Conservation (phyloP, 2,329 filamentous ascomycete genomes). For the Penicillium capsulatum region DNA sequence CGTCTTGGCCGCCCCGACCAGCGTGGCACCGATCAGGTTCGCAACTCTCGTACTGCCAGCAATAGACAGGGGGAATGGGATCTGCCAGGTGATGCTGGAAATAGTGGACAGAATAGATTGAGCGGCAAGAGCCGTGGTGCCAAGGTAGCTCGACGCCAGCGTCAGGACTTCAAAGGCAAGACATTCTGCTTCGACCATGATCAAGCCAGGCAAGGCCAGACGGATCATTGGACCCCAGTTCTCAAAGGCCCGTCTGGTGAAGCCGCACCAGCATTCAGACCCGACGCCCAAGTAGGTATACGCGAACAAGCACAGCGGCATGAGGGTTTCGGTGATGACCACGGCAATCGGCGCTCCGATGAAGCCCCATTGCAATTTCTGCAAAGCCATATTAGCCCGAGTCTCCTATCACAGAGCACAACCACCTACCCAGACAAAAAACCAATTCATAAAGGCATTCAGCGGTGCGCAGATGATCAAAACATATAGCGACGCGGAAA, state of each 20-base stretch:
- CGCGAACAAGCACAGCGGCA: slow-evolving; percentile 66
- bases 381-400: not conserved
- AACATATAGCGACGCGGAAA: slow-evolving; percentile 76
- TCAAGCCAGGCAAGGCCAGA: slow-evolving; percentile 79
- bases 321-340: slow-evolving; percentile 67
- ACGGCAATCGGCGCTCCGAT: slow-evolving; percentile 77
- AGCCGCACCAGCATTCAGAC: slow-evolving; percentile 74
- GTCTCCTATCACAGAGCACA: not conserved
- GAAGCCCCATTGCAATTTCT: slow-evolving; percentile 61
- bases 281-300: slow-evolving; percentile 71
- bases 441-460: slow-evolving; percentile 75
- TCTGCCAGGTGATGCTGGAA: slow-evolving; percentile 76
- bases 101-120: slow-evolving; percentile 81
- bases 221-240: slow-evolving; percentile 85
- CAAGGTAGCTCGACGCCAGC: slow-evolving; percentile 74
- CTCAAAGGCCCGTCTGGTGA: slow-evolving; percentile 62
- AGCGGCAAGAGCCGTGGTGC: slow-evolving; percentile 74
- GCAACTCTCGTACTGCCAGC: slow-evolving; percentile 84
- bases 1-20: slow-evolving; percentile 74
- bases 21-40: slow-evolving; percentile 82
- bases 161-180: slow-evolving; percentile 90
- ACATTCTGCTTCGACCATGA: slow-evolving; percentile 94
- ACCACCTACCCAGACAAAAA: slow-evolving; percentile 66
- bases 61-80: slow-evolving; percentile 87
- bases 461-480: slow-evolving; percentile 77